phyloP scores from a whole-genome alignment of 148 eudicot species.

The Heliamphora exappendiculata region DNA sequence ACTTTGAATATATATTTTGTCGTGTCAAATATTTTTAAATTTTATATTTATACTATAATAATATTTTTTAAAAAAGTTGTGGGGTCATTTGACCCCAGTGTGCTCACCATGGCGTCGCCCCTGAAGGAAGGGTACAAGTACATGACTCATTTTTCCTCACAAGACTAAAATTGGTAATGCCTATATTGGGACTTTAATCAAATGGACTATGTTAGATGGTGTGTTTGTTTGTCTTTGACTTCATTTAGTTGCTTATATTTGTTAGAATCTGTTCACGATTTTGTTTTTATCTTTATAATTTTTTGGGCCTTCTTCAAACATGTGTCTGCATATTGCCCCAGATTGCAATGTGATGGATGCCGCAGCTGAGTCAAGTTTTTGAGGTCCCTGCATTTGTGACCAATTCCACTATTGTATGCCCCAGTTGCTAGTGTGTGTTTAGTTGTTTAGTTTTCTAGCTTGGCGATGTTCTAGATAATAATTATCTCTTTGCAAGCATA shows the following conservation, averaged over 20 bases:
- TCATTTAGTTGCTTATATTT: not conserved
- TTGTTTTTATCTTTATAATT: not conserved
- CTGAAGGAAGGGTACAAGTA: too few species aligned
- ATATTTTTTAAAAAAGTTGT: too few species aligned
- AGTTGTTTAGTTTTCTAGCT: not conserved
- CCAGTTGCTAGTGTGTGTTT: not conserved
- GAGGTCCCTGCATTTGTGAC: not conserved
- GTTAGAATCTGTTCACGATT: not conserved
- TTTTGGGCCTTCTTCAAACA: not conserved
- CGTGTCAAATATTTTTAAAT: too few species aligned
- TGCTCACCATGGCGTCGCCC: too few species aligned
- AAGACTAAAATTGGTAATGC: not conserved
- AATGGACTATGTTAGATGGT: not conserved
- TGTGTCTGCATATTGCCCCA: not conserved
- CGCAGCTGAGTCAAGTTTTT: not conserved
- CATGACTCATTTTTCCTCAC: too few species aligned
- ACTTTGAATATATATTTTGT: too few species aligned
- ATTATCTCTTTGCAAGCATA: not conserved
- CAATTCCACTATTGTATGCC: not conserved
- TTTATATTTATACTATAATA: too few species aligned
- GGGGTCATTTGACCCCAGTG: too few species aligned
- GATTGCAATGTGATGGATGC: not conserved
- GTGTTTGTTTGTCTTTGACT: not conserved
- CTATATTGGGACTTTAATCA: not conserved
- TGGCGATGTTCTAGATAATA: not conserved